Base-by-base conservation (phyloP, 2,329 filamentous ascomycete genomes). In the Gnomoniopsis smithogilvyi region DNA sequence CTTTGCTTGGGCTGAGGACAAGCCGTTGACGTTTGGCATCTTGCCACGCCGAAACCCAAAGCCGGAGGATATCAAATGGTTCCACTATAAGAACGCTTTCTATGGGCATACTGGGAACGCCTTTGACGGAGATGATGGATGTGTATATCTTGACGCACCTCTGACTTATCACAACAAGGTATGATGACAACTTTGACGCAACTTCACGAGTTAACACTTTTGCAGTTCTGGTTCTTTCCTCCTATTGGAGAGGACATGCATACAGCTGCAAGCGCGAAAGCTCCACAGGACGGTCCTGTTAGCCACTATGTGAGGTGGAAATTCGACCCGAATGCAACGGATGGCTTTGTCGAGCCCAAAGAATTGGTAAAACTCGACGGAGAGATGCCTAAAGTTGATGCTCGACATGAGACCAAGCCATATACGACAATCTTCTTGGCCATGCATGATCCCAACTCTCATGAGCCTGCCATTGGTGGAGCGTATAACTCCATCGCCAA, bases 231-330 rank as follows among this genome's bases (percentile, higher is more conserved):
- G 55, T 58, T 58, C 49, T 58, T 58, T 49, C 49, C 55, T 2
- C 55, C 55, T 1, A 22, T 58, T 15, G 55, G 55, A 7, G 38
- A 58, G 41, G 46, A 58, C 15, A 52, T 58, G 55, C 55, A 52
- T 41, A 58, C 55, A 26, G 55, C 55, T n/a, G 8, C 55, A 30
- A 58, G 55, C 17, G 55, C 49, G 21, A 47, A 53, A 12, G 36
- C 49, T 8, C 55, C 55, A 19, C 41, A 34, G 12, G 30, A 58
- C 17, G 46, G 49, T 22, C 51, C 41, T 4, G 41, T 58, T 26
- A 58, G 55, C 21, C 55, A 58, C 33, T 58, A 58, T 22, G 55
- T 58, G n/a, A 50, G 55, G 19, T 52, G 55, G 55, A 58, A 53
- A 24, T 58, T 58, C 49, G 55, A 58, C 49, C 41, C 46, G 15